A percentile compares a stretch with the other conserved stretches of the same genome.
Conservation (phyloP, 345 rosid genomes). For the Sonneratia caseolaris region DNA sequence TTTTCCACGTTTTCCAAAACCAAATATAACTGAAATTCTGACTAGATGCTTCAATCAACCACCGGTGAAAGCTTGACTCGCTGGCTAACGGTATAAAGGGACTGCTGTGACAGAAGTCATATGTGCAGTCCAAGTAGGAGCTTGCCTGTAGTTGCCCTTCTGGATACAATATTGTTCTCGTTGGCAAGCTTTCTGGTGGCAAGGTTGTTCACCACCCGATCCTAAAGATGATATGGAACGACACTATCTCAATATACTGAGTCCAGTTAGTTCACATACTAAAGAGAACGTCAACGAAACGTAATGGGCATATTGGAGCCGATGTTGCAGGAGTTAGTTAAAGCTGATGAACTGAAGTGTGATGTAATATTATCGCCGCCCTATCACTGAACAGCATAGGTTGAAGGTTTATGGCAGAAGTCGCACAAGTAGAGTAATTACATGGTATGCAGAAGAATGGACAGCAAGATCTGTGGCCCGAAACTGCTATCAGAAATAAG, state of each 20-base stretch:
- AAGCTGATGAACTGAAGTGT: no score
- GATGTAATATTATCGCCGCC: no score
- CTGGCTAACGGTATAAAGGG: constrained; percentile 57
- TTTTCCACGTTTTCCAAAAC: no score
- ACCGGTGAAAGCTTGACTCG: constrained; percentile 78
- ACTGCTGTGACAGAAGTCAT: constrained; percentile 81
- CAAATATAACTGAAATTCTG: no score
- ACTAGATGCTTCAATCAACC: not conserved
- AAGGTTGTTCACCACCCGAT: constrained; percentile 59
- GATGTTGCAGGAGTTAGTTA: no score
- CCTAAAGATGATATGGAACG: constrained; percentile 59
- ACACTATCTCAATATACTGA: constrained; percentile 34
- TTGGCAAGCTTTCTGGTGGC: constrained; percentile 77
- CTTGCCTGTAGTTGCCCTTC: constrained; percentile 79
- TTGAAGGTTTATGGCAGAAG: no score
- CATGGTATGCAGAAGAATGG: no score
- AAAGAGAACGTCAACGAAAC: constrained; percentile 12
- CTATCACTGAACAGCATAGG: no score
- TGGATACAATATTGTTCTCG: constrained; percentile 62
- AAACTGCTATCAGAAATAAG: no score
- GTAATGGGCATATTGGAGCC: constrained; percentile 3
- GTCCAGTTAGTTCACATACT: no score
- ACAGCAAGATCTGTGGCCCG: no score
- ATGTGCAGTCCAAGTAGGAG: constrained; percentile 80
- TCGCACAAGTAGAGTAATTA: no score